Base-by-base conservation (phyloP, 352 stramenopile species). In the Phytophthora pini region DNA sequence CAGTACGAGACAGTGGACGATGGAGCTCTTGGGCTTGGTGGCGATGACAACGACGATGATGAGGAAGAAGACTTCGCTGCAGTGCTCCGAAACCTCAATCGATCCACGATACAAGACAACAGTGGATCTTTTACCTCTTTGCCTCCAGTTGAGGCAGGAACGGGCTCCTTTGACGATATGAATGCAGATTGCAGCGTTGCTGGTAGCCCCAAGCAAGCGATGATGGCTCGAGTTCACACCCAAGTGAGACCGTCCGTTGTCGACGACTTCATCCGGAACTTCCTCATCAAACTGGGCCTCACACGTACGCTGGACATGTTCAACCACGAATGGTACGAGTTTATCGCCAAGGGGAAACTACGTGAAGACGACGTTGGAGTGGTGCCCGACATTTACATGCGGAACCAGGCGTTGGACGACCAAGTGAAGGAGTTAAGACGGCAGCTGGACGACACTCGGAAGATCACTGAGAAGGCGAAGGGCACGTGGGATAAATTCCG, bases 321-420 rank as follows among this genome's bases (percentile, higher is more conserved):
- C 74, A 98, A 98, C 70, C 94, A 96, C 61, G 95, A 98, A 76
- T 98, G 95, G 94, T 98, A 98, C 77, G 93, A 98, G 63, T 91
- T 98, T 44, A 77, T 96, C 53, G 77, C 88, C 27, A 98, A 98
- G 66, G 94, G 93, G 17, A 97, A 97, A 64, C 69, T 98, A 10
- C 80, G 79, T 11, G 87, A 96, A 49, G 92, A 98, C 60, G 82
- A 97, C 68, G 82, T 95, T 4, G 79, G 80, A 39, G 81, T 97
- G 31, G 95, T 98, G 58, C 94, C 95, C 12, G 95, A 98, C 67
- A 98, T 98, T 45, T 98, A 98, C 70, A 58, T 97, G 53, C 80
- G 89, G 34, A 98, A 98, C 68, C 81, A 98, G 65, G 88, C 91
- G 17, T 76, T 98, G 32, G 89, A 98, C 49, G 90, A 98, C 47